Evolutionary conservation across 495 filamentous ascomycete species (phyloP), one percentile per base, ranked within the genome.

Genomic region (Neurospora tetrasperma): DNA sequence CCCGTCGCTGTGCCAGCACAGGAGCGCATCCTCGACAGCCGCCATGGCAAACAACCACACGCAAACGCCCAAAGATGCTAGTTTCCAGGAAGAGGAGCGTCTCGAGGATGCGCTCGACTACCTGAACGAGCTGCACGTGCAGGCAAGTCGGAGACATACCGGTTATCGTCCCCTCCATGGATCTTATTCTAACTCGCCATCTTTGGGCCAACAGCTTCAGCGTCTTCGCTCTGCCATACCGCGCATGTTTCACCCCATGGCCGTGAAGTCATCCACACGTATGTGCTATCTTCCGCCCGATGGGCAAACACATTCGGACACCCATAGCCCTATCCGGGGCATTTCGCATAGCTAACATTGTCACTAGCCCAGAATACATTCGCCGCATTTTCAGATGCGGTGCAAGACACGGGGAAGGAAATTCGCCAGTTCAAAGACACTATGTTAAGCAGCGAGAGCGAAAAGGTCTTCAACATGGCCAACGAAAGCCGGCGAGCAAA

Each of bases 161-260:
- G 42, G 39, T 69, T 38, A 38, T 68, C 41, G 59, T 27, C 10
- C 72, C 35, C 43, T 16, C 35, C 35, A 42, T 59, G 14, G 12
- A 35, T 38, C 48, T 23, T 41, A 69, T 74, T 73, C 35, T 74
- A 42, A 69, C 76, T 75, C 71, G 79, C 73, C 42, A 74, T 20
- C 35, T 16, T 62, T 18, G 27, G 54, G 31, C 18, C 43, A 74
- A 42, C 74, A 86, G 85, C 79, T 85, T 23, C 77, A 83, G 69
- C 80, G 73, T 20, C 74, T 86, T 42, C 80, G 84, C 72, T 83
- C 82, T 10, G 81, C 83, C 43, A 78, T 87, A 44, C 85, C 83
- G 31, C 80, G 82, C 27, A 84, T 88, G 78, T 73, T 86, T 48
- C 80, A 79, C 44, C 79, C 85, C n/a, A 69, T 87, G 41, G 76